Evolutionary conservation across 192 early-diverging fungal species (phyloP), one percentile per base, ranked within the genome.

Genomic region (Coemansia erecta): DNA sequence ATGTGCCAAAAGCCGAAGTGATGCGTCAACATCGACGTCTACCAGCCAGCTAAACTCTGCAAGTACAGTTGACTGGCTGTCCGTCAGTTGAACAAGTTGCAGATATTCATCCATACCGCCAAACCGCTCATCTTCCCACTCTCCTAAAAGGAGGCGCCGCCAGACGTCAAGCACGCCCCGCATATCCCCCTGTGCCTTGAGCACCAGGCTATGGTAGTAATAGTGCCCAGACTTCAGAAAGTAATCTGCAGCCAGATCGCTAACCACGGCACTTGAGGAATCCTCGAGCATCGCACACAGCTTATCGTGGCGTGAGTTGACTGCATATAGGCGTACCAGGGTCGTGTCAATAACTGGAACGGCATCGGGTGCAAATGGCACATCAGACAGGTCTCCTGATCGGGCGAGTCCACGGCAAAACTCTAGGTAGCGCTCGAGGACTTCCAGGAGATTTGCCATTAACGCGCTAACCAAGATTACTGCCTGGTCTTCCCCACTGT

Each of bases 61-160:
- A 0, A 56, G 33, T 44, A 79, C 55, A 2, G 33, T 13, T 11
- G 44, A 17, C 55, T 77, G 68, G 40, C 50, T 44, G n/a, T 41
- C 35, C 8, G 60, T 44, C 4, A 18, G 13, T 41, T 23, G 43
- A 11, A 65, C 58, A 18, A 64, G 70, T 9, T 40, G 60, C 33
- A 70, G 24, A 47, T 80, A 80, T 55, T 80, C 77, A 42, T 50
- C 17, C 56, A 70, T 18, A 10, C 77, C 70, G 48, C 77, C 77
- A 51, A 73, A 80, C 21, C 46, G 18, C 35, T 13, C 13, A 42
- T 70, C 71, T 2, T 23, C 11, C 41, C 45, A 63, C 18, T 69
- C 57, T 51, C 60, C 70, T 14, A 24, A 17, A 18, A 79, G 46
- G 18, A 80, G 26, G 4, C 42, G 28, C n/a, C 52, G 77, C 77